These are phyloP conservation scores for Phytophthora sp. DNA, from an alignment of 352 stramenopile genomes.

Conservation along the genomic window DNA sequence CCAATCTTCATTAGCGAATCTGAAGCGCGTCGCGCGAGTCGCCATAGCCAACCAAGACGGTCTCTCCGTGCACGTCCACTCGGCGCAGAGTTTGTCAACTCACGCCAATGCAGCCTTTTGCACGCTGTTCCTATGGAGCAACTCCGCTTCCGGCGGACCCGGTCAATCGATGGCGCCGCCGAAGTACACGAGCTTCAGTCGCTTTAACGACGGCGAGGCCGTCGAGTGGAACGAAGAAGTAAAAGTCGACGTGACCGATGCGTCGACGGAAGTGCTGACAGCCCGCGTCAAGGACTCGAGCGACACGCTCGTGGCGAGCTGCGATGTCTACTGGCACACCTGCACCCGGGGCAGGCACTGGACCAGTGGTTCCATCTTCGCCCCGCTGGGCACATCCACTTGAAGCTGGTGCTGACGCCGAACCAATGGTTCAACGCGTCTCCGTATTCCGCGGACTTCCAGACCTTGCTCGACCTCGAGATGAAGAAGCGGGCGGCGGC, in stretches of 20 bases:
- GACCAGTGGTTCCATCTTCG: slow-evolving; percentile 57
- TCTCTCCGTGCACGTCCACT: slow-evolving; percentile 12
- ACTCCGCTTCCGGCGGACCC: background rate
- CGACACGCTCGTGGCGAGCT: slow-evolving; percentile 38
- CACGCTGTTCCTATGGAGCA: slow-evolving; percentile 26
- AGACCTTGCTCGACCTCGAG: slow-evolving; percentile 12
- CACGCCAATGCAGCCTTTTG: slow-evolving; percentile 15
- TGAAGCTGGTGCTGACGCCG: slow-evolving; percentile 34
- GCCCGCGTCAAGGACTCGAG: slow-evolving; percentile 24
- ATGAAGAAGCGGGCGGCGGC: slow-evolving; percentile 9
- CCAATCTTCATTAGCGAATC: slow-evolving; percentile 15
- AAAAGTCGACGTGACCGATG: slow-evolving; percentile 9
- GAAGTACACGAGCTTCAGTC: slow-evolving; percentile 23
- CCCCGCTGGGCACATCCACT: slow-evolving; percentile 40
- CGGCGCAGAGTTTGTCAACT: slow-evolving; percentile 12
- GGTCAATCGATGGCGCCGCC: slow-evolving; percentile 1
- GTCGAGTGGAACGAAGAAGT: slow-evolving; percentile 33
- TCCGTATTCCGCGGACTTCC: slow-evolving; percentile 7
- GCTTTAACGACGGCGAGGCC: background rate
- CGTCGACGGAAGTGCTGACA: slow-evolving; percentile 16
- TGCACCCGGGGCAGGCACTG: slow-evolving; percentile 30
- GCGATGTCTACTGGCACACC: slow-evolving; percentile 50
- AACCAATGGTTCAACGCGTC: slow-evolving; percentile 8
- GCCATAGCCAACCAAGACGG: no score
- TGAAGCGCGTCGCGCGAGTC: no score